A percentile compares a stretch with the other conserved stretches of the same genome.
Evolutionary conservation across 257 asterid species (phyloP).

Genomic region (Craterostigma plantagineum): DNA sequence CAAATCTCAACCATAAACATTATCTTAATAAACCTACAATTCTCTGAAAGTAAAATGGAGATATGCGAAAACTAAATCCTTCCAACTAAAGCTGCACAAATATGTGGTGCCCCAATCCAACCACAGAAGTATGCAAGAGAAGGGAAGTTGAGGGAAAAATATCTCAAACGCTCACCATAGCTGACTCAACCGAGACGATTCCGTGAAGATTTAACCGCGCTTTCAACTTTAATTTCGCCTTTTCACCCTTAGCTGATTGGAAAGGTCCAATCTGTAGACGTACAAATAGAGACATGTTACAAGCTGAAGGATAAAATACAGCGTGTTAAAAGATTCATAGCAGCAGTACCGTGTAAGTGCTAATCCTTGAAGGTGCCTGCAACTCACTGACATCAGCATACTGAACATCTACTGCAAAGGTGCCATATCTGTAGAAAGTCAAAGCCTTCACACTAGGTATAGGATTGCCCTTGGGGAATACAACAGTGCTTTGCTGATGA

Average conservation of each 20-base stretch:
- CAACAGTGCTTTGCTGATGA: constrained; percentile 50
- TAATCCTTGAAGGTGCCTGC: constrained; percentile 59
- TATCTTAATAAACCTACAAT: too few relatives aligned
- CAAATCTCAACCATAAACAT: too few relatives aligned
- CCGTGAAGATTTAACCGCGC: constrained; percentile 71
- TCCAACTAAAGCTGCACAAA: too few relatives aligned
- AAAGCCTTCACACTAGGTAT: constrained; percentile 84
- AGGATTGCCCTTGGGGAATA: constrained; percentile 74
- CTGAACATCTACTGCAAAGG: constrained; percentile 44
- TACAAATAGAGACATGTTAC: background rate
- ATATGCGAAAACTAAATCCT: too few relatives aligned
- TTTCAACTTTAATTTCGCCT: constrained; percentile 57
- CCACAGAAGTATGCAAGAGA: too few relatives aligned
- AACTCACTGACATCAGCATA: constrained; percentile 56
- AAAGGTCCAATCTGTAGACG: constrained; percentile 59
- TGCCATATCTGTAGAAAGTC: constrained; percentile 60
- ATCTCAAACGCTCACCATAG: constrained; percentile 28
- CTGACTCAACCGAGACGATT: constrained; percentile 54
- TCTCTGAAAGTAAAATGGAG: too few relatives aligned
- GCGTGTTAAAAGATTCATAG: background rate
- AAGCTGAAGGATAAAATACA: background rate
- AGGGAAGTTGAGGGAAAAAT: too few relatives aligned
- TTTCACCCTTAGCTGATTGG: constrained; percentile 38
- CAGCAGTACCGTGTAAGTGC: constrained; percentile 48
- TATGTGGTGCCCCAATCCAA: too few relatives aligned